Evolutionary conservation across 2,329 filamentous ascomycete genomes (phyloP), one percentile per base, ranked within the genome.

Genomic region (Aspergillus sp.): DNA sequence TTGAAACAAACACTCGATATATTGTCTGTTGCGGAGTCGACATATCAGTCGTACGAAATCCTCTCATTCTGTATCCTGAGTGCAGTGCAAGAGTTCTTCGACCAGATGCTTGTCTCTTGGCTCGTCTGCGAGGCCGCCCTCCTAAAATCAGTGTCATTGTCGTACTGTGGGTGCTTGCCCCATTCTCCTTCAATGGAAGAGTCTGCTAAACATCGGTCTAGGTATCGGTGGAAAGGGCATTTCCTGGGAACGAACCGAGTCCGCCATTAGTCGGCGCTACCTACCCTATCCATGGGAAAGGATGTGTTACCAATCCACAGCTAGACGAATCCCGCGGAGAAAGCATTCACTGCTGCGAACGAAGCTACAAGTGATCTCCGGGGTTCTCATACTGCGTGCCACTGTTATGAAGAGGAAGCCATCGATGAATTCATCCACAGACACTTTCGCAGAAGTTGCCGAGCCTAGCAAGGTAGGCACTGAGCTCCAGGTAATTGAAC

Each of bases 311-410:
- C 19, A 13, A 19, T 4, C 41, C 13, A 12, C 41, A 23, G 41
- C 41, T 45, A 45, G 41, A 45, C 41, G 9, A 8, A 13, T 19
- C 6, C 38, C 25, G n/a, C 38, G 48, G 13, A 51, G 45, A 25
- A 61, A 47, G 32, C 47, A 28, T 21, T 9, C 15, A 19, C n/a
- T 8, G 17, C 30, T 61, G 28, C 56, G 59, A 38, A 38, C 38
- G 32, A 58, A 55, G 13, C 56, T 61, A 2, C 56, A 59, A 25
- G 57, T 58, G 10, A 39, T 59, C 8, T 39, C 55, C 8, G 56
- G 48, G 15, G 19, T 61, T 0, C 51, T 61, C 43, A 47, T 43
- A 10, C 51, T 61, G 5, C 50, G 30, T 43, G 55, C 59, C 21
- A 51, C 51, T 36, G 43, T 45, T 13, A 17, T 41, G n/a, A 48